A percentile compares a stretch with the other conserved stretches of the same genome.
Evolutionary conservation across 1,139 yeast genomes (phyloP).

Genomic region (Blastobotrys illinoisensis): DNA sequence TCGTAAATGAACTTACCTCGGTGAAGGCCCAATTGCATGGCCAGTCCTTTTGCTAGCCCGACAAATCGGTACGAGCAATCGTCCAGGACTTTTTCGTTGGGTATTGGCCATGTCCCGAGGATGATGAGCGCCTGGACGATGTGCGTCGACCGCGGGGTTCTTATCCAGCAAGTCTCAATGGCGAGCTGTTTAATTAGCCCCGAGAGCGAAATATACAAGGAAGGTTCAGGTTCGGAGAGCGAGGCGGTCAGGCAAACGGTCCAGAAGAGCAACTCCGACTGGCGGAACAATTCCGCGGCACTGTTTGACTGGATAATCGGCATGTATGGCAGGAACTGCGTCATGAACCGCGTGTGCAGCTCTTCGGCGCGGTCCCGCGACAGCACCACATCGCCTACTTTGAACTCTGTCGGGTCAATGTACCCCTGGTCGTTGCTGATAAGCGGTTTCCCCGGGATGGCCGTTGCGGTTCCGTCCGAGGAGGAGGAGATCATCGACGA

Average conservation of each 20-base stretch:
- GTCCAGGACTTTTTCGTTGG: conserved; percentile 87
- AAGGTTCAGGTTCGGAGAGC: conserved; percentile 80
- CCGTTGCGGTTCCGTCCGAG: conserved; percentile 3
- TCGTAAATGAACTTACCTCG: conserved; percentile 89
- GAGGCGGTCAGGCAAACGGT: conserved; percentile 83
- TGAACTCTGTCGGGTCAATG: conserved; percentile 35
- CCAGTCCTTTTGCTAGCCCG: conserved; percentile 78
- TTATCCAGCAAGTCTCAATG: conserved; percentile 87
- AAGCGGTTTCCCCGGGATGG: background rate
- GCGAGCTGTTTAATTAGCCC: conserved; percentile 80
- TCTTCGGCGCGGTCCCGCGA: conserved; percentile 63
- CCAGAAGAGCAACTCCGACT: conserved; percentile 86
- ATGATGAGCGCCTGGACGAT: conserved; percentile 84
- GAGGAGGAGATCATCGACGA: conserved; percentile 8
- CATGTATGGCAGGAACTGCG: conserved; percentile 64
- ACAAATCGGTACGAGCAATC: conserved; percentile 87
- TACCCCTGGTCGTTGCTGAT: background rate
- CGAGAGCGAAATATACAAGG: conserved; percentile 68
- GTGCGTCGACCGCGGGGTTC: conserved; percentile 91
- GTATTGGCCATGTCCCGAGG: conserved; percentile 86
- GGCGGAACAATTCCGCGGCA: conserved; percentile 74
- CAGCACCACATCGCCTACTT: conserved; percentile 67
- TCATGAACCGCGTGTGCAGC: conserved; percentile 63
- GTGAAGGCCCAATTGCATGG: conserved; percentile 87
- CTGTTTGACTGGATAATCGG: conserved; percentile 71